A percentile compares a stretch with the other conserved stretches of the same genome.
Conservation (phyloP, 2,329 filamentous ascomycete species). For the Pleoardoris graminearum region DNA sequence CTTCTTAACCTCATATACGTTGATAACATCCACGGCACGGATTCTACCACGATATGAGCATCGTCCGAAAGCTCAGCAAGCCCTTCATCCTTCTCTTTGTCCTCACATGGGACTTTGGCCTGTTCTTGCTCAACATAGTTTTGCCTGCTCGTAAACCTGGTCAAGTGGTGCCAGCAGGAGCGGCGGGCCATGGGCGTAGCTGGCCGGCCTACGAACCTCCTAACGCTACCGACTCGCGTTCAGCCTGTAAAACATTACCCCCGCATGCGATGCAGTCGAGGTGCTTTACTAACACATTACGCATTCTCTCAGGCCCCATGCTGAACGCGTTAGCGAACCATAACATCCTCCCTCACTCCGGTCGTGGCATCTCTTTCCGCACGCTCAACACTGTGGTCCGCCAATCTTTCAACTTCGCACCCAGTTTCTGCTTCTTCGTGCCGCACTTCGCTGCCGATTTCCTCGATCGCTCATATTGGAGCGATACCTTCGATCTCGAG, state of each 20-base stretch:
- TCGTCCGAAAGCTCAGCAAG: constrained; percentile 14
- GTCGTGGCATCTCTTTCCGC: constrained; percentile 37
- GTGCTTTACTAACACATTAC: constrained; percentile 29
- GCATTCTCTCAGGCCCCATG: constrained; percentile 14
- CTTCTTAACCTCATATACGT: background rate
- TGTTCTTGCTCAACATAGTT: constrained; percentile 45
- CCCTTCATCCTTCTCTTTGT: constrained; percentile 44
- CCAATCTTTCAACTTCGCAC: constrained; percentile 39
- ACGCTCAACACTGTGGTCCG: constrained; percentile 29
- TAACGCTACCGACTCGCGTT: constrained; percentile 35
- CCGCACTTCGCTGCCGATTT: constrained; percentile 34
- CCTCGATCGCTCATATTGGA: constrained; percentile 21
- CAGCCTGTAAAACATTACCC: constrained; percentile 12
- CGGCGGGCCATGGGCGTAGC: constrained; percentile 40
- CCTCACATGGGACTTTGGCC: constrained; percentile 45
- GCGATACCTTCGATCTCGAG: constrained; percentile 31
- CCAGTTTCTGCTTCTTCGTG: constrained; percentile 37
- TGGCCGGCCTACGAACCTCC: constrained; percentile 47
- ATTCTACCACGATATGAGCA: background rate
- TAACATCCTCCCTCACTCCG: constrained; percentile 37
- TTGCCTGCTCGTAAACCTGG: constrained; percentile 43
- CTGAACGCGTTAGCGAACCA: constrained; percentile 37
- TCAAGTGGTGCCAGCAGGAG: constrained; percentile 41
- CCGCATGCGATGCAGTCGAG: constrained; percentile 10
- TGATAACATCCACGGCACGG: background rate